Percentiles rank a stretch among this genome's conserved stretches.
Conservation (phyloP, 306 rosid genomes). For the Acacia confusa region DNA sequence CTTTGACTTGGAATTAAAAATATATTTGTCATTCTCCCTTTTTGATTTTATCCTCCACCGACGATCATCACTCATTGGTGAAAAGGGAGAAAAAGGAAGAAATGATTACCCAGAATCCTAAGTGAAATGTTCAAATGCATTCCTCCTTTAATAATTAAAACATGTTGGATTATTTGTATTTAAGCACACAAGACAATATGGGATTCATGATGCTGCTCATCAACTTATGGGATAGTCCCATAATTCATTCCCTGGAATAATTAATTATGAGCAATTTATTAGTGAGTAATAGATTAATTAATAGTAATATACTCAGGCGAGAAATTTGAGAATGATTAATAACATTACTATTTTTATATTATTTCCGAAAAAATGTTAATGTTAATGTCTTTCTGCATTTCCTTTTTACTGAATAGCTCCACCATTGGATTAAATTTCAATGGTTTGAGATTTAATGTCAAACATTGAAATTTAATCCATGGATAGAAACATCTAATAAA, state of each 20-base stretch:
- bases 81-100: neutral
- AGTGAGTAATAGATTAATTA: neutral
- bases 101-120: neutral
- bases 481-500: too few species aligned
- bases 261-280: neutral
- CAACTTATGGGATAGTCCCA: neutral
- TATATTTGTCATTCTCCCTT: neutral
- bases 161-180: neutral
- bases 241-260: neutral
- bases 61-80: neutral
- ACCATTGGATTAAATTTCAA: too few species aligned
- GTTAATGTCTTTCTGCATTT: too few species aligned
- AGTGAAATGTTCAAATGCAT: neutral
- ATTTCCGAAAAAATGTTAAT: neutral
- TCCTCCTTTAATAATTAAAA: neutral
- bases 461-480: too few species aligned
- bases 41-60: neutral
- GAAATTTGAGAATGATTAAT: conserved; percentile 34
- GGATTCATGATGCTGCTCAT: neutral
- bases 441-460: too few species aligned
- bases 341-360: conserved; percentile 23
- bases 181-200: neutral
- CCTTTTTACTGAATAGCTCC: too few species aligned
- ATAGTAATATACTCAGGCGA: neutral
- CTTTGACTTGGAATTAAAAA: too few species aligned